Evolutionary conservation across 768 basidiomycete species (phyloP).

Genomic region (Leccinum rimulosum): DNA sequence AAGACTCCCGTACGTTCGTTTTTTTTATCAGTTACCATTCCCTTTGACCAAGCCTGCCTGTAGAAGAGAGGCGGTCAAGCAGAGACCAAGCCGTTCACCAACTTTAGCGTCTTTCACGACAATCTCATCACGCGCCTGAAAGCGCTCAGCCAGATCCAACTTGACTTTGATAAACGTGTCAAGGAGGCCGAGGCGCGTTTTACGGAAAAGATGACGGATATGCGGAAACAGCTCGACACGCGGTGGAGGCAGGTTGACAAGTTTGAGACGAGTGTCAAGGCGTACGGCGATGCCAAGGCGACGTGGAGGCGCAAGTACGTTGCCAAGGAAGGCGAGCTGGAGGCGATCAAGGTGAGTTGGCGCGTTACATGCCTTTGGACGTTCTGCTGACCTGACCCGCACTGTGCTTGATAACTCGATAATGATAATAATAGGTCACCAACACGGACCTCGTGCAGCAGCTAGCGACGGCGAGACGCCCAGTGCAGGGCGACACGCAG

Average conservation of each 20-base stretch:
- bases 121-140: slow-evolving; percentile 88
- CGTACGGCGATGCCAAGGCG: slow-evolving; percentile 74
- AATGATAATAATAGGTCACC: slow-evolving; percentile 46
- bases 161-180: slow-evolving; percentile 80
- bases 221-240: slow-evolving; percentile 83
- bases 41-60: background rate
- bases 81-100: slow-evolving; percentile 90
- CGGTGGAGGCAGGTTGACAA: slow-evolving; percentile 93
- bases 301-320: slow-evolving; percentile 81
- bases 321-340: slow-evolving; percentile 87
- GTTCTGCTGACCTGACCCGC: background rate
- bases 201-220: slow-evolving; percentile 67
- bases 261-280: slow-evolving; percentile 84
- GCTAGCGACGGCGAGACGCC: slow-evolving; percentile 58
- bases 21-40: background rate
- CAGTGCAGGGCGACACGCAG: slow-evolving; percentile 57
- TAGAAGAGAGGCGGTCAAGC: slow-evolving; percentile 75
- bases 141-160: slow-evolving; percentile 77
- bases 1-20: slow-evolving; percentile 68
- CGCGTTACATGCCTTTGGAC: background rate
- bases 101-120: slow-evolving; percentile 92
- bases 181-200: slow-evolving; percentile 78
- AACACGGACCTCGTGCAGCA: slow-evolving; percentile 75
- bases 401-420: background rate
- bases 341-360: slow-evolving; percentile 68